Evolutionary conservation across 2,329 filamentous ascomycete species (phyloP), one percentile per base, ranked within the genome.

Genomic region (Pestalotiopsis fici): DNA sequence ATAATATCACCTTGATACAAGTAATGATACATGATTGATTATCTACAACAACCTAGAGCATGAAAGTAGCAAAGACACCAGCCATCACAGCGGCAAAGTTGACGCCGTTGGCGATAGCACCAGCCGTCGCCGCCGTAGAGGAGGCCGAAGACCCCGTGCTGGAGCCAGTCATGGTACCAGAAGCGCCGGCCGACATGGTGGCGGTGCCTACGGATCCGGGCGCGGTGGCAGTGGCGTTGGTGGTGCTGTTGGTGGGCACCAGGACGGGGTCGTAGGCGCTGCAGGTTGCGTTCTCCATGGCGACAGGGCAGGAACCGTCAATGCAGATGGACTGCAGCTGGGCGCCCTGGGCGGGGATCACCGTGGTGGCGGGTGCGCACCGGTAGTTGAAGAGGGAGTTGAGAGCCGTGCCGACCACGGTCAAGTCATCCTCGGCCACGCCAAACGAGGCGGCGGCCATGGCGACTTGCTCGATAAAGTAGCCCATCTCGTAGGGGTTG

Each of bases 401-500:
- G 57, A 91, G 83, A 1, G 83, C 80, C 37, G 69, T 78, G 68
- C 80, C 87, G 31, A 90, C 84, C 37, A 74, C 76, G 23, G 74
- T 74, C 60, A 88, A 78, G 72, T 90, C 88, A 3, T 79, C 80
- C 13, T 82, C 71, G n/a, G 84, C 79, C 55, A 90, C 87, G 54
- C 88, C 88, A 71, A 90, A 88, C 1, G 86, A 88, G 47, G 82
- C 78, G 6, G 85, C 87, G 4, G 88, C 81, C 13, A 88, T 75
- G 31, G 82, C 86, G 66, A 90, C 85, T 76, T 90, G 87, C 56
- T 80, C 70, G 74, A 89, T 86, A 79, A 90, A 90, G 79, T 89
- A 90, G 35, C 81, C 83, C 50, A 88, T 75, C 74, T 90, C 81
- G 65, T 78, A 75, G 31, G 78, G 73, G 72, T 83, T 78, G 59